phyloP scores from a whole-genome alignment of 495 filamentous ascomycete species.

The Staphylotrichum tortipilum region DNA sequence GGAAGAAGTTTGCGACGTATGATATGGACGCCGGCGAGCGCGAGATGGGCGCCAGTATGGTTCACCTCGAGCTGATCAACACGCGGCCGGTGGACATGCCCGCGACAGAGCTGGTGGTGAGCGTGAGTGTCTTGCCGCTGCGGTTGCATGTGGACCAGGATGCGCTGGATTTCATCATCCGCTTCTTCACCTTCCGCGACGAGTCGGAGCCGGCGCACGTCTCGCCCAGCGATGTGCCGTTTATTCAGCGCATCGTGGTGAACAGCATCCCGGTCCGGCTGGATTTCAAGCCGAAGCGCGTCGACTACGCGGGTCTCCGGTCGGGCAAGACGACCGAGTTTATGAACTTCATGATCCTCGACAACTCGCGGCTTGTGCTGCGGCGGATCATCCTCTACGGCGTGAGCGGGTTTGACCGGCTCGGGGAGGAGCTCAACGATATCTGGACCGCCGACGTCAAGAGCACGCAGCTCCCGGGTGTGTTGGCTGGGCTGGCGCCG shows the following conservation, averaged over 20 bases:
- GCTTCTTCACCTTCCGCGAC: conserved; percentile 97
- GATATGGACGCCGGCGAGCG: conserved; percentile 78
- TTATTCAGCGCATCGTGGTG: conserved; percentile 83
- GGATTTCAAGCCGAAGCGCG: conserved; percentile 95
- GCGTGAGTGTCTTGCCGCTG: conserved; percentile 75
- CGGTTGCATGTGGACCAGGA: conserved; percentile 96
- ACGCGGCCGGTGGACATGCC: conserved; percentile 78
- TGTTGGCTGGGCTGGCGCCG: conserved; percentile 83
- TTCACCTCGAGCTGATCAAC: conserved; percentile 79
- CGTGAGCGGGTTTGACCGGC: conserved; percentile 76
- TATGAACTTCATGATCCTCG: conserved; percentile 96
- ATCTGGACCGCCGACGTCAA: conserved; percentile 97
- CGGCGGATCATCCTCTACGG: conserved; percentile 88
- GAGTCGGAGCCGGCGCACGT: conserved; percentile 46
- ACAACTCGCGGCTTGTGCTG: conserved; percentile 78
- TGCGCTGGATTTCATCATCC: conserved; percentile 90
- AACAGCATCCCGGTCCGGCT: conserved; percentile 72
- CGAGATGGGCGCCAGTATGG: conserved; percentile 77
- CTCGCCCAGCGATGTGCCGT: conserved; percentile 65
- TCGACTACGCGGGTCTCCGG: conserved; percentile 89
- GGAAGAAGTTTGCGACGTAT: conserved; percentile 96
- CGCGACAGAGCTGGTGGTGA: conserved; percentile 84
- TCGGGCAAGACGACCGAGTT: conserved; percentile 98
- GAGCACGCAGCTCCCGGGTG: conserved; percentile 76
- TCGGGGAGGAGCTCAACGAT: conserved; percentile 83